phyloP scores from a whole-genome alignment of 2,329 filamentous ascomycete species.

The Thermochaetoides dissita region DNA sequence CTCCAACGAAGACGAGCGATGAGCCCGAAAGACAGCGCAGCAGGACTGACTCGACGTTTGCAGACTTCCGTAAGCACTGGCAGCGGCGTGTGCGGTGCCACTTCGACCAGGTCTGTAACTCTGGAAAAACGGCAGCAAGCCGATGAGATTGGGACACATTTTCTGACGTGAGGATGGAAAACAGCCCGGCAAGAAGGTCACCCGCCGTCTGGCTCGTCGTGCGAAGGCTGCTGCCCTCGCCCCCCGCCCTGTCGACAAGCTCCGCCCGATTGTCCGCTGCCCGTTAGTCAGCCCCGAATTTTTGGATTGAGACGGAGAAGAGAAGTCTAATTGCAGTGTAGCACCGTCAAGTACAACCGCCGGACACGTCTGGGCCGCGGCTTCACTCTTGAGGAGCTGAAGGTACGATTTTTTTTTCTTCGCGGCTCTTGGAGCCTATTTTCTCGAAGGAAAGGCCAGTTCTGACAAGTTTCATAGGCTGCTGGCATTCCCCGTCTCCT shows the following conservation, averaged over 20 bases:
- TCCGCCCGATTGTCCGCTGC: conserved; percentile 93
- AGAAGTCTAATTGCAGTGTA: conserved; percentile 9
- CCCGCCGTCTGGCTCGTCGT: conserved; percentile 79
- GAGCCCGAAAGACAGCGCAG: not conserved
- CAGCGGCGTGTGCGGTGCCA: conserved; percentile 96
- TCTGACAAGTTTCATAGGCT: conserved; percentile 42
- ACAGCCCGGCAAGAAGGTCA: conserved; percentile 91
- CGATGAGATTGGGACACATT: conserved; percentile 8
- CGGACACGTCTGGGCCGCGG: conserved; percentile 91
- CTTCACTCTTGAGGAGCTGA: conserved; percentile 94
- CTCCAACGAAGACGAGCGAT: conserved; percentile 17
- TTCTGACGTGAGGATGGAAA: conserved; percentile 22
- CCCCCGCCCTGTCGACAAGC: conserved; percentile 91
- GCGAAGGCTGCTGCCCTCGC: conserved; percentile 91
- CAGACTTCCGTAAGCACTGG: conserved; percentile 99
- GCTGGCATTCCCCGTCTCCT: conserved; percentile 90
- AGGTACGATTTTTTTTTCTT: conserved; percentile 48
- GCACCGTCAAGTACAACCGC: conserved; percentile 85
- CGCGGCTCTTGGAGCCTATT: no score
- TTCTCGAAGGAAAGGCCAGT: not conserved
- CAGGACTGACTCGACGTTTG: conserved; percentile 23
- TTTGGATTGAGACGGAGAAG: not conserved
- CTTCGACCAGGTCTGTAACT: conserved; percentile 81
- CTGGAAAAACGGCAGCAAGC: conserved; percentile 11
- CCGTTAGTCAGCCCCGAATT: conserved; percentile 30